These are phyloP conservation scores for Asterophora lycoperdoides DNA, from an alignment of 768 basidiomycete genomes.

Conservation along the genomic window DNA sequence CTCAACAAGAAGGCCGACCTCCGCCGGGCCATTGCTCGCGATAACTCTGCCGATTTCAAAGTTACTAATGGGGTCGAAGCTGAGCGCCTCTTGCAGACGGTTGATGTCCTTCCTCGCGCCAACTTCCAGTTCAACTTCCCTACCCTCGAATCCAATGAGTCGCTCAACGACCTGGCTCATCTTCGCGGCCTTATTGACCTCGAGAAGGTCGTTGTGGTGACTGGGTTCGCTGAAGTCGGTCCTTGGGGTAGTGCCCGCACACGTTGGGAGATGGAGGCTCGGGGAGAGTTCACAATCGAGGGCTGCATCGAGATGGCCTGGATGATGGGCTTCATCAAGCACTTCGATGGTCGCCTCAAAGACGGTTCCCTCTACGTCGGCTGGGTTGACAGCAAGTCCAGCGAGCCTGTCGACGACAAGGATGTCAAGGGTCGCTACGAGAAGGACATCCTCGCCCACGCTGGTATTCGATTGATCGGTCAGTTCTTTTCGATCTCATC, in stretches of 20 bases:
- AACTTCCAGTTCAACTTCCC: slow-evolving; percentile 99
- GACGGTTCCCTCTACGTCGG: slow-evolving; percentile 91
- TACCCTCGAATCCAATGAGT: slow-evolving; percentile 63
- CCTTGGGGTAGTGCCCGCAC: slow-evolving; percentile 99
- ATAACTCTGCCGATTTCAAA: slow-evolving; percentile 96
- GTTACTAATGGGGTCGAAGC: slow-evolving; percentile 85
- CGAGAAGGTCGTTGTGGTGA: slow-evolving; percentile 93
- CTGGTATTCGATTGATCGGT: slow-evolving; percentile 95
- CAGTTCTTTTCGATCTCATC: slow-evolving; percentile 22
- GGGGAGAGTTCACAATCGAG: slow-evolving; percentile 95
- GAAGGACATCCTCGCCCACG: slow-evolving; percentile 86
- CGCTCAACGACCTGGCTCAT: slow-evolving; percentile 68
- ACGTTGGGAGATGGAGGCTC: slow-evolving; percentile 99
- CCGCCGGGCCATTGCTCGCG: slow-evolving; percentile 88
- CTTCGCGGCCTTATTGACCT: slow-evolving; percentile 89
- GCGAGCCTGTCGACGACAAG: slow-evolving; percentile 96
- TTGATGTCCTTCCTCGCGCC: slow-evolving; percentile 92
- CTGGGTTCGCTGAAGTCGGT: slow-evolving; percentile 95
- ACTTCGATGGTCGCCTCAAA: slow-evolving; percentile 96
- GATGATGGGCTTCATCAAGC: slow-evolving; percentile 99
- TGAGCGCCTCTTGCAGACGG: slow-evolving; percentile 87
- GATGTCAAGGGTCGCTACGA: slow-evolving; percentile 93
- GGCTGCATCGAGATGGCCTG: slow-evolving; percentile 99
- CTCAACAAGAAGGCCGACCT: slow-evolving; percentile 87
- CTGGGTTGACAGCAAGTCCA: slow-evolving; percentile 94